Base-by-base conservation (phyloP, 345 rosid genomes). In the Reutealis trisperma region DNA sequence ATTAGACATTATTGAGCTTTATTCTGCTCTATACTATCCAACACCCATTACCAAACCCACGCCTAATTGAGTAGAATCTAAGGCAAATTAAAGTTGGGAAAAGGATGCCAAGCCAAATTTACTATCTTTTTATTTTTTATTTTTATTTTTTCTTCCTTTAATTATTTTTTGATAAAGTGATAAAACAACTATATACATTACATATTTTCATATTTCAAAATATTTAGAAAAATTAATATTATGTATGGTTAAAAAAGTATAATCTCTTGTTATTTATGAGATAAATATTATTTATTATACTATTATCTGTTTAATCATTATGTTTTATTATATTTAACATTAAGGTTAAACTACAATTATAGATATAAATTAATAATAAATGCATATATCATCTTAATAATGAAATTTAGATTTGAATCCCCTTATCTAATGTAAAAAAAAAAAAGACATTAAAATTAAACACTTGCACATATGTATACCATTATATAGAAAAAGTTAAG, bases 51-150 rank as follows among this genome's bases (percentile, higher is more conserved):
- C 61, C 9, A 1, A 16, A 49, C 25, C 72, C 22, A 61, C 72
- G n/a, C 75, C 51, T 41, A 60, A 55, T 77, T 45, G 84, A 82
- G 82, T 85, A 14, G 60, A 82, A 78, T 82, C 73, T 34, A 72
- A 85, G 84, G 74, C 69, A 75, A 78, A 68, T 52, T 24, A 60
- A 71, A 59, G 79, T 51, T 52, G 80, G 80, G 80, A 79, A 80
- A 78, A 5, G 82, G 78, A 75, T 15, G 24, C 58, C 47, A 42
- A 81, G 21, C 83, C 79, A 25, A 21, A 24, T 24, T 16, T 45
- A 45, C 21, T 45, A 18, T 34, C 13, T 22, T 57, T 71, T 13
- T 12, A 0, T 24, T 45, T 11, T 1, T n/a, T 67, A 0, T 0
- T 4, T 42, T 8, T 42, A 37, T 22, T 13, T 22, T 1, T 22